Evolutionary conservation across 169 alveolate genomes (phyloP), one percentile per base, ranked within the genome.

Genomic region (Amoebophrya sp.): DNA sequence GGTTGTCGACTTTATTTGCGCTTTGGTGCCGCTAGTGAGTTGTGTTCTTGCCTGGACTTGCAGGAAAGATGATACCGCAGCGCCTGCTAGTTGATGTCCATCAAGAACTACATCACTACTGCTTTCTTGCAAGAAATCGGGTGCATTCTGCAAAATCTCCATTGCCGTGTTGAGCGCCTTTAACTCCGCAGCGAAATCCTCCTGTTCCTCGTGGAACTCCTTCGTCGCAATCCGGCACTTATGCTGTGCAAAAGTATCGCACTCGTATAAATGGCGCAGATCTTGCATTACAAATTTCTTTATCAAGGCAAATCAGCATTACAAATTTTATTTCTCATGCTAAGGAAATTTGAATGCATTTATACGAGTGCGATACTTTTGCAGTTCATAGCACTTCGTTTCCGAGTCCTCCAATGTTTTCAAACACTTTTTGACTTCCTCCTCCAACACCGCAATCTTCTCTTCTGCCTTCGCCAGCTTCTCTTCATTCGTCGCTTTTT

Each of bases 151-250:
- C 35, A 66, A 25, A n/a, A 66, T 66, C 32, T n/a, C 83, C 83
- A 66, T 66, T 25, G 83, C 83, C 39, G 83, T 25, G 29, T 2
- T 66, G 29, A 66, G 83, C 83, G 83, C 83, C 35, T 66, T 66
- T 3, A 66, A 1, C 35, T 66, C 83, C 29, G 83, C 83, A 2
- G 83, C 83, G 35, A 66, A 66, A 25, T 66, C 83, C 32, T 2
- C 83, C 83, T 66, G 83, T 66, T 66, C 83, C 35, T 66, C 83
- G 35, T 66, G 32, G 83, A 66, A 66, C 83, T 66, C 35, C 83
- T 25, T 66, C 29, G 83, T 66, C 29, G 83, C 83, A 25, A 66
- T 66, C 83, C 83, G 83, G 35, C 32, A 66, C 83, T n/a, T n/a
- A n/a, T n/a, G n/a, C n/a, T n/a, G n/a, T n/a, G n/a, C n/a, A n/a